These are phyloP conservation scores for Phytophthora brassicae DNA, from an alignment of 352 stramenopile genomes.

Conservation along the genomic window DNA sequence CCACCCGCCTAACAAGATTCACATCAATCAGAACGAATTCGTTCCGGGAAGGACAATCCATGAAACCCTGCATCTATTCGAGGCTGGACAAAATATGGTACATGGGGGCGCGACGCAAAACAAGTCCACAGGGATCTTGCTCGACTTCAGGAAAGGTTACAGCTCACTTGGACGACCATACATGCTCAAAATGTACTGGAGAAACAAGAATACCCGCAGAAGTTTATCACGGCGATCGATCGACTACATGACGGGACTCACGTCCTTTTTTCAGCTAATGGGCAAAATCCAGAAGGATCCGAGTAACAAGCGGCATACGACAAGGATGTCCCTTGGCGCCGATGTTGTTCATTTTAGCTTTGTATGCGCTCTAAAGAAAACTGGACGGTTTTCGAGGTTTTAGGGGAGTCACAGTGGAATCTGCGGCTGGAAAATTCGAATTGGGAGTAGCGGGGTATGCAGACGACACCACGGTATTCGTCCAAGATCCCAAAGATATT, in stretches of 20 bases:
- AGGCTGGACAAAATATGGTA: not conserved
- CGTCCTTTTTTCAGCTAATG: not conserved
- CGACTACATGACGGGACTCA: not conserved
- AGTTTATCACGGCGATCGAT: not conserved
- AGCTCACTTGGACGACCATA: not conserved
- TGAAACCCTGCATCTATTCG: not conserved
- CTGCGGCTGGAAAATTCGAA: not conserved
- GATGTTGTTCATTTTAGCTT: not conserved
- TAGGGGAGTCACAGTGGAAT: not conserved
- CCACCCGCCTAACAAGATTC: not conserved
- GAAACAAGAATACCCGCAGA: not conserved
- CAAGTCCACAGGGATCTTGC: not conserved
- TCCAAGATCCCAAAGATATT: not conserved
- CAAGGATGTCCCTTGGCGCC: slow-evolving; percentile 1
- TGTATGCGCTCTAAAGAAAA: not conserved
- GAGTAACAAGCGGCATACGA: not conserved
- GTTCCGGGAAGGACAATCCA: not conserved
- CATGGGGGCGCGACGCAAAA: not conserved
- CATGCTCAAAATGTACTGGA: not conserved
- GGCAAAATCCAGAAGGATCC: not conserved
- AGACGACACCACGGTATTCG: not conserved
- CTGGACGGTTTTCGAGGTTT: not conserved
- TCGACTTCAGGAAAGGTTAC: not conserved
- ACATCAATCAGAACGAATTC: not conserved
- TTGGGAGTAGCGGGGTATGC: not conserved